Evolutionary conservation across 148 eudicot genomes (phyloP), one percentile per base, ranked within the genome.

Genomic region (Polygonum aviculare): DNA sequence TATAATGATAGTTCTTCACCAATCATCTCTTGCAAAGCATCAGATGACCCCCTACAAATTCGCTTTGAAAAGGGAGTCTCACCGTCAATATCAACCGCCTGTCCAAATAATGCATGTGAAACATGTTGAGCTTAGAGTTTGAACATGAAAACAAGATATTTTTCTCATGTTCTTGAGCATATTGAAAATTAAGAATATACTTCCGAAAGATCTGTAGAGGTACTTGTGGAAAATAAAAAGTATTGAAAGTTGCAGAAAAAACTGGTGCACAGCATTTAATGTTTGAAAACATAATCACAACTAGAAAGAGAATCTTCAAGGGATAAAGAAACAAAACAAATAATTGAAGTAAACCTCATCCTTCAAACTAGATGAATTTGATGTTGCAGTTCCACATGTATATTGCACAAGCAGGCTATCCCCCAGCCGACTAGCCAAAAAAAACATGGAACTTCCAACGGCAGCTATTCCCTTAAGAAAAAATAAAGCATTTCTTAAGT

Each of bases 401-500:
- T 86, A 96, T 75, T 96, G 98, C 84, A 96, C 99, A 49, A 96
- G 98, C 81, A 96, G 82, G 81, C 99, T 96, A 78, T 96, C 99
- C 54, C 99, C 99, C 82, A 96, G 76, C 39, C 98, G 93, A 86
- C 99, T 96, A 78, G 89, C 98, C 86, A 96, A 72, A 80, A 96
- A 96, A 78, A 93, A 91, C 11, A 93, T 86, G 6, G 99, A 91
- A 84, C 85, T 86, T 62, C 99, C 99, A 77, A 96, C 69, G 6
- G 91, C 90, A 39, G 93, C 83, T 45, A 96, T 84, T 39, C 84
- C 98, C 99, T 95, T 16, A 36, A 67, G 72, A 67, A 36, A 67
- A 1, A 35, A 36, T 21, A 15, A 12, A 67, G 44, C 7, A 67
- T 38, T 35, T 67, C 72, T 36, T 16, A 16, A 16, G 38, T 35